phyloP scores from a whole-genome alignment of 2,329 filamentous ascomycete genomes.

The Endothia cerciana region DNA sequence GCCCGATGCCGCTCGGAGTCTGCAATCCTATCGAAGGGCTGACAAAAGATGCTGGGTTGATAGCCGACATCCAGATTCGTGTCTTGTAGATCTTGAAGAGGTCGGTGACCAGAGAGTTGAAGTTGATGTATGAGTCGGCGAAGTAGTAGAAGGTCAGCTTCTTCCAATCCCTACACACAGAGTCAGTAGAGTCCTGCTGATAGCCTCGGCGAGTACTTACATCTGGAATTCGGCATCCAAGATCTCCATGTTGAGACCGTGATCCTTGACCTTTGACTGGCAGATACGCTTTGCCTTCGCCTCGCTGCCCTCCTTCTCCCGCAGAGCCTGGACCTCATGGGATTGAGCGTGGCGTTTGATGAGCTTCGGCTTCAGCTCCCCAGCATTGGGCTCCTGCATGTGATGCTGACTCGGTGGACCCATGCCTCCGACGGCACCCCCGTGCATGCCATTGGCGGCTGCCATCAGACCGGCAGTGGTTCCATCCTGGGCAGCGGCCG shows the following conservation, averaged over 20 bases:
- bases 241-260: constrained; percentile 97
- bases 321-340: constrained; percentile 85
- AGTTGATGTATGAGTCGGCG: constrained; percentile 97
- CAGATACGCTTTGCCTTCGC: constrained; percentile 96
- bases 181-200: constrained; percentile 18
- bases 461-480: constrained; percentile 66
- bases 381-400: constrained; percentile 69
- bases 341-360: constrained; percentile 93
- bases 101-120: constrained; percentile 95
- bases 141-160: constrained; percentile 99
- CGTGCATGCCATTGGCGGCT: constrained; percentile 65
- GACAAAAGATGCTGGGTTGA: constrained; percentile 95
- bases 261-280: constrained; percentile 94
- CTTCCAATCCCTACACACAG: constrained; percentile 81
- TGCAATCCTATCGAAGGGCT: constrained; percentile 75
- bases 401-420: constrained; percentile 75
- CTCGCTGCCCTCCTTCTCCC: constrained; percentile 96
- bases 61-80: constrained; percentile 98
- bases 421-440: constrained; percentile 77
- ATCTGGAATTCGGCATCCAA: constrained; percentile 98
- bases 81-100: constrained; percentile 99
- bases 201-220: constrained; percentile 59
- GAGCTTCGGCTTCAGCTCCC: constrained; percentile 90
- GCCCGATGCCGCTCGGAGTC: constrained; percentile 68
- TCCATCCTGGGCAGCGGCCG: constrained; percentile 63